phyloP scores from a whole-genome alignment of 2,329 filamentous ascomycete genomes.

The Chalaropsis ovoidea region DNA sequence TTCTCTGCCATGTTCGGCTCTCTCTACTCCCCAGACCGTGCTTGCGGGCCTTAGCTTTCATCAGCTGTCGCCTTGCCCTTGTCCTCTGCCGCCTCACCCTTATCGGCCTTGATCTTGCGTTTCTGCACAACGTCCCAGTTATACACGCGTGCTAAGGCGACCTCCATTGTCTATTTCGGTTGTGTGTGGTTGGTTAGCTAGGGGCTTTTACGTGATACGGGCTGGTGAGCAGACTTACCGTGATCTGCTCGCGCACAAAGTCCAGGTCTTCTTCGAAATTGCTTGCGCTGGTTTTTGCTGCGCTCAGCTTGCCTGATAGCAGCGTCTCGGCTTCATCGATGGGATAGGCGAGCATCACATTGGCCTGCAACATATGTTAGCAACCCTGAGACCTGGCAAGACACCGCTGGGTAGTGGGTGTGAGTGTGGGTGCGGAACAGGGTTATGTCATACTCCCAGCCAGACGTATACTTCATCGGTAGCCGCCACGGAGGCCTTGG shows the following conservation, averaged over 20 bases:
- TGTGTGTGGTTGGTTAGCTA: background rate
- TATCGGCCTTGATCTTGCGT: conserved; percentile 72
- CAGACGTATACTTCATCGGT: conserved; percentile 92
- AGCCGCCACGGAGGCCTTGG: conserved; percentile 70
- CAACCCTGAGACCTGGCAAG: background rate
- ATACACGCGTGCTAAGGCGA: conserved; percentile 92
- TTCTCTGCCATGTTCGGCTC: background rate
- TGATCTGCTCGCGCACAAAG: conserved; percentile 92
- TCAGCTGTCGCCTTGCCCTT: conserved; percentile 33
- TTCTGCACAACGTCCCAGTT: conserved; percentile 98
- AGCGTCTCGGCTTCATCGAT: conserved; percentile 76
- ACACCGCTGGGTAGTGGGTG: background rate
- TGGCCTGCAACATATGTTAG: conserved; percentile 50
- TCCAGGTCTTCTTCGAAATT: conserved; percentile 95
- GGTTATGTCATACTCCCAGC: conserved; percentile 59
- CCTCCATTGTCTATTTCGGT: conserved; percentile 69
- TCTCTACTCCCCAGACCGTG: too few species aligned
- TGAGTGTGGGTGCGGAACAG: background rate
- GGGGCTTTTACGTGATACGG: background rate
- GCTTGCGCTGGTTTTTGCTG: conserved; percentile 67
- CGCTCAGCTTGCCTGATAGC: conserved; percentile 63
- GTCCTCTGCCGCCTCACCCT: conserved; percentile 38
- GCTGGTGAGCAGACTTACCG: conserved; percentile 45
- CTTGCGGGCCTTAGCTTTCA: conserved; percentile 26
- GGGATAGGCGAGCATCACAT: conserved; percentile 94